Conservation (phyloP, 2,329 filamentous ascomycete species). For the Penicillium sp. region DNA sequence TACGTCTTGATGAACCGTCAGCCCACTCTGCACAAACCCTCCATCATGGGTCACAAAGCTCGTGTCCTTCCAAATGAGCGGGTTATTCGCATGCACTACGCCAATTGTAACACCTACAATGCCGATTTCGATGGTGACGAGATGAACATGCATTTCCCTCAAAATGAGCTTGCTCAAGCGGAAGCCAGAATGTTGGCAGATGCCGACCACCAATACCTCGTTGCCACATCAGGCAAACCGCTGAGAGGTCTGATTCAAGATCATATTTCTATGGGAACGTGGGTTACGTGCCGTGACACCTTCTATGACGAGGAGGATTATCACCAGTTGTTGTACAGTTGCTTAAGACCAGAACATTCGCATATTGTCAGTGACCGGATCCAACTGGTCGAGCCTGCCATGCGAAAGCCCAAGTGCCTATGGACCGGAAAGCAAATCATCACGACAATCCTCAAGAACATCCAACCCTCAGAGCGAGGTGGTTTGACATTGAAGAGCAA, state of each 20-base stretch:
- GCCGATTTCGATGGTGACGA: slow-evolving; percentile 99
- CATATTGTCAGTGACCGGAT: slow-evolving; percentile 82
- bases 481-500: slow-evolving; percentile 77
- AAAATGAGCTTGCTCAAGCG: slow-evolving; percentile 89
- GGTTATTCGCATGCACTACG: slow-evolving; percentile 99
- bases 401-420: slow-evolving; percentile 73
- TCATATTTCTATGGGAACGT: slow-evolving; percentile 91
- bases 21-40: slow-evolving; percentile 95
- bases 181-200: slow-evolving; percentile 93
- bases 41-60: slow-evolving; percentile 96
- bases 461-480: slow-evolving; percentile 71
- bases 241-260: slow-evolving; percentile 96
- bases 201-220: slow-evolving; percentile 95
- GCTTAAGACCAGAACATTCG: slow-evolving; percentile 82
- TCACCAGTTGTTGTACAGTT: slow-evolving; percentile 88
- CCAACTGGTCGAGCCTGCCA: slow-evolving; percentile 72
- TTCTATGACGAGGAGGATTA: slow-evolving; percentile 88
- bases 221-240: slow-evolving; percentile 88
- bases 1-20: slow-evolving; percentile 99
- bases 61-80: slow-evolving; percentile 90
- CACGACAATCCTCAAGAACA: slow-evolving; percentile 88
- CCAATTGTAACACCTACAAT: slow-evolving; percentile 99
- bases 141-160: slow-evolving; percentile 99
- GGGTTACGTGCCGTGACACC: slow-evolving; percentile 84
- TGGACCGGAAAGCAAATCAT: slow-evolving; percentile 98